Evolutionary conservation across 805 yeast genomes (phyloP).

Genomic region (Clavispora santaluciae): DNA sequence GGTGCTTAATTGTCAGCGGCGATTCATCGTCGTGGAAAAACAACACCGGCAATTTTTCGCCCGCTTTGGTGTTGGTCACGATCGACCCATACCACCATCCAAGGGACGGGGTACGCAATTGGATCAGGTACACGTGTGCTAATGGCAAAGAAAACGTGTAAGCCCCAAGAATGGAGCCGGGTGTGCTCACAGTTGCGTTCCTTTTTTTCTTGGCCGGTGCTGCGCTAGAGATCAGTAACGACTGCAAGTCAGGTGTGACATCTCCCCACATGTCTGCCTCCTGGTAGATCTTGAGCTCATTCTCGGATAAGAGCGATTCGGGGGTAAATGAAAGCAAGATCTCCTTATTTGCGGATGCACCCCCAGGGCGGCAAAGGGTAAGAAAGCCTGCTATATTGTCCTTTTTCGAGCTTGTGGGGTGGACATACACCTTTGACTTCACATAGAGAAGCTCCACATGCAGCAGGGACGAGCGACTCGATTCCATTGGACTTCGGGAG

Average conservation of each 20-base stretch:
- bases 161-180: slow-evolving; percentile 49
- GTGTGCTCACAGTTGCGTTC: slow-evolving; percentile 41
- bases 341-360: slow-evolving; percentile 47
- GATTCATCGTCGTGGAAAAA: slow-evolving; percentile 92
- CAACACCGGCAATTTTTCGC: slow-evolving; percentile 70
- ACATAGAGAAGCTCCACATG: slow-evolving; percentile 46
- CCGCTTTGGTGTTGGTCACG: slow-evolving; percentile 62
- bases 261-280: slow-evolving; percentile 44
- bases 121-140: slow-evolving; percentile 66
- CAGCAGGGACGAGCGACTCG: not conserved
- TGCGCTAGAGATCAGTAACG: slow-evolving; percentile 14
- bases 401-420: slow-evolving; percentile 65
- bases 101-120: slow-evolving; percentile 74
- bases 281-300: slow-evolving; percentile 44
- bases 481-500: slow-evolving; percentile 13
- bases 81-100: slow-evolving; percentile 94
- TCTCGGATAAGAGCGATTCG: slow-evolving; percentile 41
- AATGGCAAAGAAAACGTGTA: slow-evolving; percentile 67
- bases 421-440: slow-evolving; percentile 75
- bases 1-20: slow-evolving; percentile 64
- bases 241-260: slow-evolving; percentile 16
- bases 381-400: slow-evolving; percentile 83
- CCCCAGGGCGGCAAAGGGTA: slow-evolving; percentile 52
- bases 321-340: slow-evolving; percentile 67
- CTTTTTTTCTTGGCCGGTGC: slow-evolving; percentile 4